Conservation (phyloP, 148 eudicot genomes). For the Amaranthus palmeri region DNA sequence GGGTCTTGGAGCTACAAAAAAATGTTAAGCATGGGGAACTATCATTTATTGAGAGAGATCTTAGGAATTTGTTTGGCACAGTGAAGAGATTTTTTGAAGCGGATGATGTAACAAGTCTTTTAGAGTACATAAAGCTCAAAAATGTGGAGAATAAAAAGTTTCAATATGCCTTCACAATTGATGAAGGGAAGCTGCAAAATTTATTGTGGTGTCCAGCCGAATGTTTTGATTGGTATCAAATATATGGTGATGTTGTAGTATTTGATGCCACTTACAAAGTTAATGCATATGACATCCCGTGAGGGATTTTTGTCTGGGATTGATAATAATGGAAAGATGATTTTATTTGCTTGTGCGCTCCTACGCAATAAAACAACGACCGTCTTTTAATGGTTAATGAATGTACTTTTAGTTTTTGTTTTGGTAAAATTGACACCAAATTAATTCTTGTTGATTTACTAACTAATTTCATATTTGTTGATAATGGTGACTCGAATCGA, state of each 20-base stretch:
- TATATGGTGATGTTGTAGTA: neutral
- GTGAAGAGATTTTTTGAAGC: too few relatives aligned
- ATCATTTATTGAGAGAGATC: neutral
- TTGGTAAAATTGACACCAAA: too few relatives aligned
- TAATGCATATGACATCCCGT: conserved; percentile 2
- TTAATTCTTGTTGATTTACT: too few relatives aligned
- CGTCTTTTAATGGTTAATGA: conserved; percentile 4
- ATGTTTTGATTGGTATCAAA: conserved; percentile 8
- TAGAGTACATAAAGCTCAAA: too few relatives aligned
- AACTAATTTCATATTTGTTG: too few relatives aligned
- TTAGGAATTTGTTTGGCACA: too few relatives aligned
- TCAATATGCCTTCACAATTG: too few relatives aligned
- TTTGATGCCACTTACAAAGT: conserved; percentile 7
- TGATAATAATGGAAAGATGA: conserved; percentile 2
- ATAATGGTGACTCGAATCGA: too few relatives aligned
- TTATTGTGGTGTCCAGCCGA: neutral
- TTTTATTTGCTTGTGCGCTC: conserved; percentile 2
- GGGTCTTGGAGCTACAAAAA: conserved; percentile 14
- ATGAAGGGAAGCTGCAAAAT: neutral
- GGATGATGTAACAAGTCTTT: too few relatives aligned
- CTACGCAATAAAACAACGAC: neutral
- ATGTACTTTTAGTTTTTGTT: neutral
- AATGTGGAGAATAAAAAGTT: too few relatives aligned
- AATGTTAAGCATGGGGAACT: neutral
- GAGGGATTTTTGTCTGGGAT: conserved; percentile 2